Conservation (phyloP, 371 early-diverging fungal genomes). For the Mucor lusitanicus region DNA sequence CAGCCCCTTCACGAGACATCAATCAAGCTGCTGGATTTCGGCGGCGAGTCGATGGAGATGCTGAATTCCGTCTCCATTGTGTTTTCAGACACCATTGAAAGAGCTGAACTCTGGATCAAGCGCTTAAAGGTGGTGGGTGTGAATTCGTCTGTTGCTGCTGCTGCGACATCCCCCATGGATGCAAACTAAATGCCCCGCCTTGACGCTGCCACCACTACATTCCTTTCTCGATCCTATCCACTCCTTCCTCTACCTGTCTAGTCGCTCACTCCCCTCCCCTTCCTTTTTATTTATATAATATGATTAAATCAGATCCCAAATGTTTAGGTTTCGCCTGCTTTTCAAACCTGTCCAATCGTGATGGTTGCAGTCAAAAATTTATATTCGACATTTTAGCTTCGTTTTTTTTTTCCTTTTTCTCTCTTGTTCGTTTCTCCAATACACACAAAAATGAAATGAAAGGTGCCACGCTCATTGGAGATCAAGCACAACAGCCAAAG, state of each 20-base stretch:
- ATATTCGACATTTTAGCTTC: not conserved
- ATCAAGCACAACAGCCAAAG: not conserved
- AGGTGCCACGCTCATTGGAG: not conserved
- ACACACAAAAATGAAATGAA: constrained; percentile 4
- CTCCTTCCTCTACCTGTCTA: not conserved
- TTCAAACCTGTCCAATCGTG: constrained; percentile 2
- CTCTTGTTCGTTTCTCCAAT: not conserved
- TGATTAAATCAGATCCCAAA: not conserved
- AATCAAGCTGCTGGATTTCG: constrained; percentile 61
- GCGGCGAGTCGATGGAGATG: constrained; percentile 84
- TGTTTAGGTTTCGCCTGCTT: not conserved
- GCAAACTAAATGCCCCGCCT: constrained; percentile 6
- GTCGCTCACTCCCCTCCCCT: not conserved
- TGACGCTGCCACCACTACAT: too few relatives aligned
- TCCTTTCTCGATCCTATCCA: too few relatives aligned
- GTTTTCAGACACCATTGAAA: constrained; percentile 76
- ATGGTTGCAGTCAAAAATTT: not conserved
- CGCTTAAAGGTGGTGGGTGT: constrained; percentile 48
- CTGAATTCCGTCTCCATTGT: constrained; percentile 75
- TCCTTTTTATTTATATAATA: not conserved
- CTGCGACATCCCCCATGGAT: constrained; percentile 9
- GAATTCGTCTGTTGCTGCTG: not conserved
- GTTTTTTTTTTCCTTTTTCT: not conserved
- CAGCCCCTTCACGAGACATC: constrained; percentile 45
- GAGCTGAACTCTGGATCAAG: constrained; percentile 82